A percentile compares a stretch with the other conserved stretches of the same genome.
Evolutionary conservation across 192 early-diverging fungal species (phyloP).

Genomic region (Chytriomyces confervae): DNA sequence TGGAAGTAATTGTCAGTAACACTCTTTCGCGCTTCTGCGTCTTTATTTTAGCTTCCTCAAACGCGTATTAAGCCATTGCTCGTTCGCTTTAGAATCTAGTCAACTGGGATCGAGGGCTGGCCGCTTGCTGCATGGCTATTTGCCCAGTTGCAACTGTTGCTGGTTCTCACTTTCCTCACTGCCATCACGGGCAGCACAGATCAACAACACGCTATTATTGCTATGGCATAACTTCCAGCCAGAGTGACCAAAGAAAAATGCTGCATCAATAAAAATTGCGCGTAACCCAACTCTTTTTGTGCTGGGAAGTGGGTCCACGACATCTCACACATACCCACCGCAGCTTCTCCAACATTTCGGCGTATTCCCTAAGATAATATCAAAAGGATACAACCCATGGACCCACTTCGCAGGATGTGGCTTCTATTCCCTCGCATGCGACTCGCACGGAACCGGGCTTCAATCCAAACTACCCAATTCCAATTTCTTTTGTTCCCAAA

Average conservation of each 20-base stretch:
- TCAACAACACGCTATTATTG: not conserved
- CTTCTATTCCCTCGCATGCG: too few relatives aligned
- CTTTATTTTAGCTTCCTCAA: too few relatives aligned
- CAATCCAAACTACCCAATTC: not conserved
- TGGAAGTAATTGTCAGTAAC: too few relatives aligned
- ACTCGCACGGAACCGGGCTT: not conserved
- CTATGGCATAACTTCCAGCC: not conserved
- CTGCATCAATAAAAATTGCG: not conserved
- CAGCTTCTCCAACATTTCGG: too few relatives aligned
- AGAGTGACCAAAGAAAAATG: not conserved
- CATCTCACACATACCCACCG: too few relatives aligned
- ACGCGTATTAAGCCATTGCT: too few relatives aligned
- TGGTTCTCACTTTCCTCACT: too few relatives aligned
- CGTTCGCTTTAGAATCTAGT: not conserved
- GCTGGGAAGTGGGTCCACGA: too few relatives aligned
- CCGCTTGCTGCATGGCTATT: not conserved
- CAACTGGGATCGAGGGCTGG: not conserved
- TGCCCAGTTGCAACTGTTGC: too few relatives aligned
- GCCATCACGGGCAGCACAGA: too few relatives aligned
- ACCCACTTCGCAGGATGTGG: not conserved
- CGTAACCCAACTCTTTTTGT: too few relatives aligned
- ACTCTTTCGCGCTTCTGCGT: too few relatives aligned
- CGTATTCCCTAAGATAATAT: not conserved
- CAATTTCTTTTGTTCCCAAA: not conserved
- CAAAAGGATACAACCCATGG: not conserved